These are phyloP conservation scores for Gamarada debralockiae DNA, from an alignment of 495 filamentous ascomycete genomes.

Conservation along the genomic window DNA sequence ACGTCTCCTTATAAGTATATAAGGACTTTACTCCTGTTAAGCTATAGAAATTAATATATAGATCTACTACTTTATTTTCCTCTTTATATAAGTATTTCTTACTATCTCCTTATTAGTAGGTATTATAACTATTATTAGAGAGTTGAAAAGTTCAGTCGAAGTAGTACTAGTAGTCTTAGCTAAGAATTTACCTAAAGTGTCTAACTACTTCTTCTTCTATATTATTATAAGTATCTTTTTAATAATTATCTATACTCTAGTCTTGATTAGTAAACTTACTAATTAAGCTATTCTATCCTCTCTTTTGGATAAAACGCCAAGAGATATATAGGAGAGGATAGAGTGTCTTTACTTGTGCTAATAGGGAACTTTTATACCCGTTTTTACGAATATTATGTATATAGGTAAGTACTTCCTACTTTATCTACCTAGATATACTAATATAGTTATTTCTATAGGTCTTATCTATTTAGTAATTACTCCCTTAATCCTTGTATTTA, in stretches of 20 bases:
- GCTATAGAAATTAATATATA: slow-evolving; percentile 78
- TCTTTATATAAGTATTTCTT: slow-evolving; percentile 89
- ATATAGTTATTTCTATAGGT: too few relatives aligned
- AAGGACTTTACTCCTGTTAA: slow-evolving; percentile 66
- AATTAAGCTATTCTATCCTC: too few relatives aligned
- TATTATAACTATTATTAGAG: slow-evolving; percentile 56
- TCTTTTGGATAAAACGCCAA: too few relatives aligned
- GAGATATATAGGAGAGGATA: too few relatives aligned
- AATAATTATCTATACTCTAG: slow-evolving; percentile 65
- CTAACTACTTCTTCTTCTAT: slow-evolving; percentile 93
- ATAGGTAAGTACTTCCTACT: too few relatives aligned
- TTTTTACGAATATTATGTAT: too few relatives aligned
- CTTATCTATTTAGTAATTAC: too few relatives aligned
- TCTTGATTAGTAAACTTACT: slow-evolving; percentile 48
- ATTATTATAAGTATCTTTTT: slow-evolving; percentile 86
- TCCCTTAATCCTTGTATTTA: too few relatives aligned
- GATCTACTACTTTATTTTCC: slow-evolving; percentile 89
- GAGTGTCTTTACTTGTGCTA: too few relatives aligned
- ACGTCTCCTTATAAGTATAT: slow-evolving; percentile 43
- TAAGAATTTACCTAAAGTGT: slow-evolving; percentile 69
- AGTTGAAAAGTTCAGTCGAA: slow-evolving; percentile 59
- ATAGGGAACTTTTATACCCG: too few relatives aligned
- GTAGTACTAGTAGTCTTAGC: slow-evolving; percentile 64
- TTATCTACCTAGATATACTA: too few relatives aligned
- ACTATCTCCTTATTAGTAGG: slow-evolving; percentile 75